Base-by-base conservation (phyloP, 441 rosid species). In the Theobroma grandiflorum region DNA sequence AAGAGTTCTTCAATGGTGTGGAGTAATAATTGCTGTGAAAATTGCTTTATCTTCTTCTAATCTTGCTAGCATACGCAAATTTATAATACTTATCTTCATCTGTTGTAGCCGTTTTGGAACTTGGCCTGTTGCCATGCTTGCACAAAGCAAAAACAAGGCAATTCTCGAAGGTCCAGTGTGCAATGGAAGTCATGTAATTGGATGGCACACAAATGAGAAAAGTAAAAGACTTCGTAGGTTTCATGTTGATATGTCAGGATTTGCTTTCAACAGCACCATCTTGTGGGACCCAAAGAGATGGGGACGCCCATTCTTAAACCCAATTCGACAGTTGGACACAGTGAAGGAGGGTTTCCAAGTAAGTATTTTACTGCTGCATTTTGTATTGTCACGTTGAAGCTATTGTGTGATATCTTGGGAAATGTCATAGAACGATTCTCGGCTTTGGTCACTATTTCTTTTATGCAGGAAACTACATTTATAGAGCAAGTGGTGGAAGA, bases 71-170 rank as follows among this genome's bases (percentile, higher is more conserved):
- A 4, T 64, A 49, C 49, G 61, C 52, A 82, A 52, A 31, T 47
- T 45, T 20, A 42, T 69, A 26, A 69, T 43, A 33, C 12, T 18
- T 20, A 33, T 26, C 37, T 43, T 18, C 15, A 62, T 84, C 2
- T 81, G 61, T 78, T 89, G 68, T 70, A 97, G 99, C 43, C 93
- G 92, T 50, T 97, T 97, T 84, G 99, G 98, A 74, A 92, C 97
- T 66, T 97, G 98, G 98, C 98, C 99, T 55, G 97, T 97, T 79
- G 98, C 97, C 16, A 94, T 97, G 98, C 97, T 97, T 67, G 97
- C 94, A n/a, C 98, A 83, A 85, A 90, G 95, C 89, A 97, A 94
- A 85, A 97, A 90, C 89, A 97, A 95, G 87, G 98, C 98, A 52
- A 90, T 91, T 72, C 82, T 95, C 80, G 98, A 97, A 85, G 99